A percentile compares a stretch with the other conserved stretches of the same genome.
Evolutionary conservation across 2,329 filamentous ascomycete genomes (phyloP).

Genomic region (Chaetomiaceae sp.): DNA sequence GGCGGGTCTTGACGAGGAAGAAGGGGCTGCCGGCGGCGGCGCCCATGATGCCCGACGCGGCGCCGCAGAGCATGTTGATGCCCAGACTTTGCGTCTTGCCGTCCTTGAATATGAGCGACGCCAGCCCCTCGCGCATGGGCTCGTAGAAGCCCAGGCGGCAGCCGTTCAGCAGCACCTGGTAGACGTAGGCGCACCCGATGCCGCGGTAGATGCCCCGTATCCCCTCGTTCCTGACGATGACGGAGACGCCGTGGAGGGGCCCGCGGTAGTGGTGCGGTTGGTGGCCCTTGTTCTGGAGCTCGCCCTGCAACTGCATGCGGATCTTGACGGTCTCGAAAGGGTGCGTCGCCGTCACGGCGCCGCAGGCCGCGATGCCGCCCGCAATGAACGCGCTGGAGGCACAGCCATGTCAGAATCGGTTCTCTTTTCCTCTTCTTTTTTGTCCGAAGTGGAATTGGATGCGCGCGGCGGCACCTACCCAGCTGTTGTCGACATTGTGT

Average conservation of each 20-base stretch:
- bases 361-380: constrained; percentile 93
- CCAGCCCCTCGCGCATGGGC: constrained; percentile 71
- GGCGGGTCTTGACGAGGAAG: constrained; percentile 93
- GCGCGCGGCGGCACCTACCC: constrained; percentile 32
- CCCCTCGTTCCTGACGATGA: constrained; percentile 89
- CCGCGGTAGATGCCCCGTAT: constrained; percentile 80
- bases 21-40: constrained; percentile 93
- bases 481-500: constrained; percentile 48
- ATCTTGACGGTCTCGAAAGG: constrained; percentile 99
- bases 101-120: constrained; percentile 66
- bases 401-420: constrained; percentile 20
- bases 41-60: constrained; percentile 81
- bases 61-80: constrained; percentile 91
- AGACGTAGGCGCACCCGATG: constrained; percentile 87
- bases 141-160: constrained; percentile 98
- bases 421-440: neutral
- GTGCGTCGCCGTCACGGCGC: constrained; percentile 94
- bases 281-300: constrained; percentile 80
- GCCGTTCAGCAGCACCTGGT: constrained; percentile 93
- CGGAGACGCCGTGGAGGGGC: constrained; percentile 82
- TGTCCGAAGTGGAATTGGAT: constrained; percentile 1
- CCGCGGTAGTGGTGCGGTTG: constrained; percentile 86
- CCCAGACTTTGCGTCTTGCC: constrained; percentile 73
- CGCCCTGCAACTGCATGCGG: constrained; percentile 92
- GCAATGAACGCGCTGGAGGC: constrained; percentile 75